phyloP scores from a whole-genome alignment of 2,329 filamentous ascomycete species.

The Biscogniauxia marginata region DNA sequence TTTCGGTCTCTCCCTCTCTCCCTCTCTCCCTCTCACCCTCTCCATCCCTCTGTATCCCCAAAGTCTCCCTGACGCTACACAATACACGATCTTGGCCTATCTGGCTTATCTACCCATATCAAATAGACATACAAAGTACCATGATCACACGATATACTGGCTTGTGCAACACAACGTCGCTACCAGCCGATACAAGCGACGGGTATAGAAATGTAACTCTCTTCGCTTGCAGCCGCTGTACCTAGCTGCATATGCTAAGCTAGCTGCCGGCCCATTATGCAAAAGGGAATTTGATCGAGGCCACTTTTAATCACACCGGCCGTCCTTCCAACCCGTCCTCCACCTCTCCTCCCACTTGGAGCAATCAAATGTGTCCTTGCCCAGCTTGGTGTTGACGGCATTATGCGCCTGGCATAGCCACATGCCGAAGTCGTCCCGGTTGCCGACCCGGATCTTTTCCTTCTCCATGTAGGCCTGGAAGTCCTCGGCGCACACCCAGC shows the following conservation, averaged over 20 bases:
- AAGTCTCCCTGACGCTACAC: no score
- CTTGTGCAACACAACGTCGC: no score
- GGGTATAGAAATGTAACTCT: no score
- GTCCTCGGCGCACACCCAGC: conserved; percentile 92
- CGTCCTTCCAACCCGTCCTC: conserved; percentile 82
- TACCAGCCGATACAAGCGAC: not conserved
- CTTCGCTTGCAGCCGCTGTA: not conserved
- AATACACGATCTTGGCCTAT: no score
- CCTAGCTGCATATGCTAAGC: not conserved
- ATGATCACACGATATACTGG: no score
- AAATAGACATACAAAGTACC: no score
- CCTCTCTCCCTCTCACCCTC: no score
- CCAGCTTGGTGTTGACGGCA: conserved; percentile 83
- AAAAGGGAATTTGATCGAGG: no score
- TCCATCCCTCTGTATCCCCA: no score
- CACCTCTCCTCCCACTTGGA: conserved; percentile 88
- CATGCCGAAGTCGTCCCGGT: conserved; percentile 68
- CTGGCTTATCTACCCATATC: no score
- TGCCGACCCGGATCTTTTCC: conserved; percentile 62
- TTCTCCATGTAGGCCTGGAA: conserved; percentile 78
- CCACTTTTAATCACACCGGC: conserved; percentile 58
- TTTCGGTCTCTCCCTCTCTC: no score
- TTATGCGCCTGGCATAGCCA: conserved; percentile 90
- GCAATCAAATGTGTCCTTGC: conserved; percentile 91
- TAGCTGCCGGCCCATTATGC: not conserved